Conservation (phyloP, 495 filamentous ascomycete species). For the Penicillium herquei region DNA sequence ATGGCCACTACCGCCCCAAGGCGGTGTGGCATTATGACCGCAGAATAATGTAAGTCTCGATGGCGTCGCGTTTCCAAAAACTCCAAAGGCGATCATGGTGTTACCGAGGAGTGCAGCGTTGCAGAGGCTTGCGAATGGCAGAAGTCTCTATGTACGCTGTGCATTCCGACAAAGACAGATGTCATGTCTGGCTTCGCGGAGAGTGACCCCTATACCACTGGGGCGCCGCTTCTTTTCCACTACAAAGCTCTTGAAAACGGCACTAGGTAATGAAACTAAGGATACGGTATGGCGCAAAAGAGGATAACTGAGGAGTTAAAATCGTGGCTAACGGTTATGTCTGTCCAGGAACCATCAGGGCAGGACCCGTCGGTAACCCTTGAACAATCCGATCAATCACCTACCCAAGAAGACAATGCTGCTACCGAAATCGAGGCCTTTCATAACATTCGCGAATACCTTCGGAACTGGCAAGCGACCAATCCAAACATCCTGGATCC, state of each 20-base stretch:
- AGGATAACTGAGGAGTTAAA: slow-evolving; percentile 2
- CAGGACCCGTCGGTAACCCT: slow-evolving; percentile 11
- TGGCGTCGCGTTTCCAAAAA: slow-evolving; percentile 9
- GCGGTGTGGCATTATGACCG: slow-evolving; percentile 6
- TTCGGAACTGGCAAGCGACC: slow-evolving; percentile 52
- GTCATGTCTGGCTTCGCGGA: background rate
- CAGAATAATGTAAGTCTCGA: slow-evolving; percentile 22
- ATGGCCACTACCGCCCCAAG: slow-evolving; percentile 8
- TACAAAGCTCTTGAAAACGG: slow-evolving; percentile 7
- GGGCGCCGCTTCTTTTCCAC: slow-evolving; percentile 12
- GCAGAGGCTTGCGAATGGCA: slow-evolving; percentile 16
- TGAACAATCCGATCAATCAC: background rate
- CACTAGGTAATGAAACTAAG: background rate
- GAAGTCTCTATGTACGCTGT: slow-evolving; percentile 4
- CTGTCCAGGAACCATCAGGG: background rate
- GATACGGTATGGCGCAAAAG: slow-evolving; percentile 8
- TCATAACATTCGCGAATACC: slow-evolving; percentile 47
- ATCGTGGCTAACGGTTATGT: background rate
- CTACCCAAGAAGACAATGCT: slow-evolving; percentile 24
- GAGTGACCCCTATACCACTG: background rate
- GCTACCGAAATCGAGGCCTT: slow-evolving; percentile 37
- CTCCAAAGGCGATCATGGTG: slow-evolving; percentile 26
- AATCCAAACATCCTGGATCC: slow-evolving; percentile 36
- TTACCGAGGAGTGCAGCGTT: slow-evolving; percentile 22
- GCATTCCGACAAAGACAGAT: slow-evolving; percentile 2